Evolutionary conservation across 208 protist genomes (phyloP).

Genomic region (Trypanosoma brucei): DNA sequence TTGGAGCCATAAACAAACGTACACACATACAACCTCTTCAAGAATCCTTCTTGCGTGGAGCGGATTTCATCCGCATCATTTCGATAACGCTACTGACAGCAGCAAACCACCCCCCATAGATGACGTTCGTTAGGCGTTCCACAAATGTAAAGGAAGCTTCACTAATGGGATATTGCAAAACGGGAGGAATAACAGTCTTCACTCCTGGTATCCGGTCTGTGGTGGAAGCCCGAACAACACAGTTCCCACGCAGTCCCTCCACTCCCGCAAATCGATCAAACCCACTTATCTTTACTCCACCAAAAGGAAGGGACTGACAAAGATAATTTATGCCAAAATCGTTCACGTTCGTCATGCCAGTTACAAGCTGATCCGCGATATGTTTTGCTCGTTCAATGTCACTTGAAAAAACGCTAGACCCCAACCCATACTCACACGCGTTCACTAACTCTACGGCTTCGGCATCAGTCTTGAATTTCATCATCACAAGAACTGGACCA

Average conservation of each 20-base stretch:
- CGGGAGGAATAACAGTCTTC: constrained; percentile 71
- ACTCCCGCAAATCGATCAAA: constrained; percentile 93
- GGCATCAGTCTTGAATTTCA: constrained; percentile 85
- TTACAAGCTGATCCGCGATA: constrained; percentile 78
- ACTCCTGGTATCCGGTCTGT: constrained; percentile 83
- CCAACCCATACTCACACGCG: constrained; percentile 84
- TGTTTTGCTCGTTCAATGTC: constrained; percentile 71
- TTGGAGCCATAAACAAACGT: too few relatives aligned
- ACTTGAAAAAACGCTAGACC: constrained; percentile 84
- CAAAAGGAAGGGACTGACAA: constrained; percentile 94
- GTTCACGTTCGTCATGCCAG: constrained; percentile 92
- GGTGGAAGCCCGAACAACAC: constrained; percentile 77
- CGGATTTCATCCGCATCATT: constrained; percentile 49
- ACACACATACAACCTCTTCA: too few relatives aligned
- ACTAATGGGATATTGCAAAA: constrained; percentile 84
- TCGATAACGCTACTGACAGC: constrained; percentile 51
- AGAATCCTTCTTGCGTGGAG: constrained; percentile 10
- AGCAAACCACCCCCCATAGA: constrained; percentile 60
- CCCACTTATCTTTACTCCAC: constrained; percentile 93
- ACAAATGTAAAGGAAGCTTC: constrained; percentile 72
- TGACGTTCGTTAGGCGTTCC: constrained; percentile 59
- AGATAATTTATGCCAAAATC: constrained; percentile 95
- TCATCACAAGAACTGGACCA: constrained; percentile 89
- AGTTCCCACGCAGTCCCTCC: constrained; percentile 93
- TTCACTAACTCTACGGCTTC: constrained; percentile 89